phyloP scores from a whole-genome alignment of 768 basidiomycete species.

The Tylopilus vinaceipallidus region DNA sequence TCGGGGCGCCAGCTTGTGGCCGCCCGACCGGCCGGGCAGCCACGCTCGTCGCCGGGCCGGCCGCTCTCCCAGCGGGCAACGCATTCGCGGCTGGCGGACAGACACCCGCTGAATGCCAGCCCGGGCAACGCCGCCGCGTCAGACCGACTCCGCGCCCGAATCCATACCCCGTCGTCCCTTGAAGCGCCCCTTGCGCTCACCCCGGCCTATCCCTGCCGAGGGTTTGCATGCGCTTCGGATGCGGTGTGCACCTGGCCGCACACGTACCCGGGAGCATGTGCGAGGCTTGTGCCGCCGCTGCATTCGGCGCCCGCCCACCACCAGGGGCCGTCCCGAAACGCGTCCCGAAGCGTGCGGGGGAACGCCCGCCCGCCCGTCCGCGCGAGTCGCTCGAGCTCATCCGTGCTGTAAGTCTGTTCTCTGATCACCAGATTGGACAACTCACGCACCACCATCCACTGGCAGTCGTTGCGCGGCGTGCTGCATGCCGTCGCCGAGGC shows the following conservation, averaged over 20 bases:
- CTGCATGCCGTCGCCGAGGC: not conserved
- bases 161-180: conserved; percentile 6
- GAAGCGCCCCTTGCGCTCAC: not conserved
- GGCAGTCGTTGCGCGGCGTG: too few relatives aligned
- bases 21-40: too few relatives aligned
- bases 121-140: conserved; percentile 5
- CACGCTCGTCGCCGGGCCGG: too few relatives aligned
- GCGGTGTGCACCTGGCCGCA: conserved; percentile 7
- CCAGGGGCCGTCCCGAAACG: not conserved
- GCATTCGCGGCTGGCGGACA: not conserved
- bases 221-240: conserved; percentile 22
- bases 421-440: too few relatives aligned
- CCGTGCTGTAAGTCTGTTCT: conserved; percentile 1
- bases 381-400: not conserved
- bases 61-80: too few relatives aligned
- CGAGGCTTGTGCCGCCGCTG: conserved; percentile 10
- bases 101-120: not conserved
- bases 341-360: not conserved
- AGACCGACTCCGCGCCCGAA: not conserved
- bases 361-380: not conserved
- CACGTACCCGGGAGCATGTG: conserved; percentile 9
- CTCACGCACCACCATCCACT: too few relatives aligned
- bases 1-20: too few relatives aligned
- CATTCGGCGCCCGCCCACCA: conserved; percentile 2
- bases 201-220: not conserved